Base-by-base conservation (phyloP, 495 filamentous ascomycete species). In the Penicillium paradoxum region DNA sequence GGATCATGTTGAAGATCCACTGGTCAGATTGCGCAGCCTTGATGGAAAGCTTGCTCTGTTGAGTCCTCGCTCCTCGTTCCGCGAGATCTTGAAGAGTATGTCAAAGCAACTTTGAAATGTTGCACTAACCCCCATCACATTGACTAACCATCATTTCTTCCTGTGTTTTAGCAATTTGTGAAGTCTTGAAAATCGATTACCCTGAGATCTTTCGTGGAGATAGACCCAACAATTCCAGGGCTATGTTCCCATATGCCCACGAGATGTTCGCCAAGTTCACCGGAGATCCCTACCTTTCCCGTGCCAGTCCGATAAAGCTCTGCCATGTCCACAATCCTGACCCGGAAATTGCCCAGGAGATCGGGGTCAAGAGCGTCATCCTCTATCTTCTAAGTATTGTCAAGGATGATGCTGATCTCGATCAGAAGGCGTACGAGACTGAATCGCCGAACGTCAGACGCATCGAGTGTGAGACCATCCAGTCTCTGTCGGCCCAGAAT, bases 301-400 rank as follows among this genome's bases (percentile, higher is more conserved):
- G 70, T 0, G 72, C 66, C 0, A 68, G 72, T 9, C 59, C 64
- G 3, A 57, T 73, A 27, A 56, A 57, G 14, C 24, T 59, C 17
- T 42, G 60, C 1, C 47, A 50, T 0, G 32, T 39, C 6, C 18
- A 54, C 10, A 44, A 25, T 9, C 44, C 43, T 1, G 55, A 47
- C 6, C 25, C 53, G 1, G 22, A 24, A 0, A 18, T 10, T 1
- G 66, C 56, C 0, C n/a, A 55, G 6, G 62, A 68, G 18, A 25
- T 54, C 1, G 72, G 66, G 25, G 58, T 64, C 0, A 51, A 56
- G 44, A 51, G 58, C 24, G 53, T 63, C 1, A 59, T 65, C 15
- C 33, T 64, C 5, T 69, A 63, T 38, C 33, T 73, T 24, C 56
- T 73, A 3, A 19, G 47, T 0, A 59, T 73, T 48, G 58, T 67